These are phyloP conservation scores for Dissophora globulifera DNA, from an alignment of 192 early-diverging fungal genomes.

Conservation along the genomic window DNA sequence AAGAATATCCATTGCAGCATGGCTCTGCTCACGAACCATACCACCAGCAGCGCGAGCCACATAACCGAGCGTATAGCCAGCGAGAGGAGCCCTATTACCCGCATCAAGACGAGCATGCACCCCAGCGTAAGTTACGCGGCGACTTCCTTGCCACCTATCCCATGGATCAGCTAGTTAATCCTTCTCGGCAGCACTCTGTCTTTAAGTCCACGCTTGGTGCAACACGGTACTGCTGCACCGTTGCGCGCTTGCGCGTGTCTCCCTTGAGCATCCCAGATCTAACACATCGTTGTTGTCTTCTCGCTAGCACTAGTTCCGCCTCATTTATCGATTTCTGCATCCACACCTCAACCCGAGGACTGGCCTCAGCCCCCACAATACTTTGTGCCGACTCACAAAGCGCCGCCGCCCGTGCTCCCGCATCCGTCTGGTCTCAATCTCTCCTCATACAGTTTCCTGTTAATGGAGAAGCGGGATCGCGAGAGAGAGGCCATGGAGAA, in stretches of 20 bases:
- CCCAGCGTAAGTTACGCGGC: constrained; percentile 21
- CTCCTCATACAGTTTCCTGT: constrained; percentile 43
- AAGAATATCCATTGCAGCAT: not conserved
- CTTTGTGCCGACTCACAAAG: constrained; percentile 38
- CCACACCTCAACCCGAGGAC: constrained; percentile 42
- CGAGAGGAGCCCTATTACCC: constrained; percentile 5
- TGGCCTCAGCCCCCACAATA: constrained; percentile 35
- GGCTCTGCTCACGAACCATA: not conserved
- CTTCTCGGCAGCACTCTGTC: too few relatives aligned
- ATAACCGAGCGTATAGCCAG: not conserved
- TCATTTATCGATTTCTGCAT: constrained; percentile 34
- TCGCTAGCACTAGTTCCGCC: constrained; percentile 25
- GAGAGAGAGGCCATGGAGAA: constrained; percentile 47
- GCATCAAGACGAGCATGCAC: constrained; percentile 4
- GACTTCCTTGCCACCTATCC: not conserved
- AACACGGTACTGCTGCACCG: too few relatives aligned
- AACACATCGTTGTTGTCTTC: not conserved
- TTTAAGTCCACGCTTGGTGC: too few relatives aligned
- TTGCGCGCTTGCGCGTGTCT: too few relatives aligned
- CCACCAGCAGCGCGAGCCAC: not conserved
- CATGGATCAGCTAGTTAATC: too few relatives aligned
- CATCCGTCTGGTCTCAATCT: constrained; percentile 45
- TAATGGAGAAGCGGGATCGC: constrained; percentile 52
- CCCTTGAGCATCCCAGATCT: not conserved
- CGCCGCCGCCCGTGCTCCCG: constrained; percentile 18